A percentile compares a stretch with the other conserved stretches of the same genome.
phyloP scores from a whole-genome alignment of 495 filamentous ascomycete genomes.

The Penicillium paxilli region DNA sequence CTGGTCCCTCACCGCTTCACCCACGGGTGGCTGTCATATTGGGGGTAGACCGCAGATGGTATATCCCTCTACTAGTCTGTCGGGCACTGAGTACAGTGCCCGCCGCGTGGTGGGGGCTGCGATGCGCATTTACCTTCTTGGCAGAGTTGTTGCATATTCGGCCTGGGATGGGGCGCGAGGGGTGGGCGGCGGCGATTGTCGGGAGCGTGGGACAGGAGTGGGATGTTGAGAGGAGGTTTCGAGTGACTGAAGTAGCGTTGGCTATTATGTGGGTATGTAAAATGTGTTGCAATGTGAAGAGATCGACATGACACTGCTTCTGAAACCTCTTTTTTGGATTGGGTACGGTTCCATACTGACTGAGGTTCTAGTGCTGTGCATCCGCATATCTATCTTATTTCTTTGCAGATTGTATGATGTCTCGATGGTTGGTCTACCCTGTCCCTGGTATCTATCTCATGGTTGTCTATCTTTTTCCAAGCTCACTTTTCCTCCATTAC shows the following conservation, averaged over 20 bases:
- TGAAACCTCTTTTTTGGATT: not conserved
- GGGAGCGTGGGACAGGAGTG: conserved; percentile 48
- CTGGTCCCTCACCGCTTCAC: conserved; percentile 45
- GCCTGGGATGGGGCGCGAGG: conserved; percentile 46
- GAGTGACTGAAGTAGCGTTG: conserved; percentile 75
- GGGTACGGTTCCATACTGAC: conserved; percentile 4
- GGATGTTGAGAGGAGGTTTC: conserved; percentile 57
- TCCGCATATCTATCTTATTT: conserved; percentile 86
- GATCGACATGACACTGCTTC: not conserved
- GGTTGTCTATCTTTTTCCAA: not conserved
- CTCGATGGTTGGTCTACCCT: conserved; percentile 66
- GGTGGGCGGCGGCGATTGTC: conserved; percentile 46
- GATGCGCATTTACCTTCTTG: conserved; percentile 60
- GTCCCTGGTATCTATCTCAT: not conserved
- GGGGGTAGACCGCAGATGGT: conserved; percentile 61
- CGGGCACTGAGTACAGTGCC: conserved; percentile 61
- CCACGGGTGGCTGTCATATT: conserved; percentile 66
- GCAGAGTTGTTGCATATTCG: conserved; percentile 53
- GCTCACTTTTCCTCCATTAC: not conserved
- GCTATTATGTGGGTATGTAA: conserved; percentile 79
- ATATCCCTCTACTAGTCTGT: conserved; percentile 61
- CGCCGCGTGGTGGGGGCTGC: conserved; percentile 62
- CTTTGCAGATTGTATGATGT: conserved; percentile 92
- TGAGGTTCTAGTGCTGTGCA: conserved; percentile 62
- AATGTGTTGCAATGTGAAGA: not conserved